A percentile compares a stretch with the other conserved stretches of the same genome.
Evolutionary conservation across 2,329 filamentous ascomycete genomes (phyloP).

Genomic region (Knufia fluminis): DNA sequence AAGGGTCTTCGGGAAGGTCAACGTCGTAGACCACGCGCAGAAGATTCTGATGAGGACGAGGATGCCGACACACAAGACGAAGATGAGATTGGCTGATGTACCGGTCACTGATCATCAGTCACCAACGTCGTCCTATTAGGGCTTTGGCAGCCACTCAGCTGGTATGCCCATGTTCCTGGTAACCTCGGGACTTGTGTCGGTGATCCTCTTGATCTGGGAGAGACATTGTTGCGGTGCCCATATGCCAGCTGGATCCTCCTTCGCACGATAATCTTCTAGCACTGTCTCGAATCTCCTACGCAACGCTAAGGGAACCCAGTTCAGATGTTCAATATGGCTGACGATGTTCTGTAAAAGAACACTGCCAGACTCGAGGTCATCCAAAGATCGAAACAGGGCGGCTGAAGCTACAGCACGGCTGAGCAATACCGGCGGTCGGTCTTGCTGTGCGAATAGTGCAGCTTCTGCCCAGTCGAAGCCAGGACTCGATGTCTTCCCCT

Average conservation of each 20-base stretch:
- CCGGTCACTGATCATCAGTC: neutral
- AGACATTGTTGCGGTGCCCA: neutral
- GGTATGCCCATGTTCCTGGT: too few species aligned
- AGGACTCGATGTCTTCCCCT: too few species aligned
- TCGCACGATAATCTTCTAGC: neutral
- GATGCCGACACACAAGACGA: conserved; percentile 3
- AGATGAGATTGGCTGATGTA: conserved; percentile 5
- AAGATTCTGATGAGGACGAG: conserved; percentile 14
- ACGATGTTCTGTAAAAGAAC: neutral
- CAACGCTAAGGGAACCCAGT: neutral
- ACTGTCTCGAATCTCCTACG: neutral
- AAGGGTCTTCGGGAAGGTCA: conserved; percentile 21
- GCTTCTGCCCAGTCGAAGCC: neutral
- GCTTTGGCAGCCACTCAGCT: too few species aligned
- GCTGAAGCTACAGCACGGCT: neutral
- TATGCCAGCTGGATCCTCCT: neutral
- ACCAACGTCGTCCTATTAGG: neutral
- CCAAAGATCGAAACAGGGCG: neutral
- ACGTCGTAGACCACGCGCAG: conserved; percentile 11
- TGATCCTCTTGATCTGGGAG: neutral
- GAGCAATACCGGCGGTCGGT: neutral
- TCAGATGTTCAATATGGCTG: neutral
- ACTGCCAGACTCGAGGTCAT: neutral
- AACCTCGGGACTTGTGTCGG: too few species aligned
- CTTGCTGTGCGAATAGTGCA: neutral